Conservation (phyloP, 129 eudicot species). For the Tanacetum coccineum region DNA sequence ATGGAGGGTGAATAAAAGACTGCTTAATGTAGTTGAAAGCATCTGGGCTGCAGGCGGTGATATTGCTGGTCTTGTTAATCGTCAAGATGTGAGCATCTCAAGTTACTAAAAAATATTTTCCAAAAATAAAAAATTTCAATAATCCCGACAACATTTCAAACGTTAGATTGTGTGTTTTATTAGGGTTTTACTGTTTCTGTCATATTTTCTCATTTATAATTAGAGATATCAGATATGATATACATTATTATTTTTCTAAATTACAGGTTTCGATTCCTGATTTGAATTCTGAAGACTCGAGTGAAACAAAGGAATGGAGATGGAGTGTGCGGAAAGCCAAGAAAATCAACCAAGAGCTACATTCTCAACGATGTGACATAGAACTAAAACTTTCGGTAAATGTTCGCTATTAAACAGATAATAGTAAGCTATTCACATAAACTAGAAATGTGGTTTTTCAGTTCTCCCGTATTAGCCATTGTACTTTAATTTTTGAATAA, state of each 20-base stretch:
- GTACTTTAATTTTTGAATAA: no score
- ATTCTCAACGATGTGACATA: constrained; percentile 82
- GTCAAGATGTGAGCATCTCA: constrained; percentile 69
- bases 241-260: neutral
- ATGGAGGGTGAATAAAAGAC: constrained; percentile 85
- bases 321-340: constrained; percentile 74
- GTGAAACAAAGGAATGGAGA: constrained; percentile 65
- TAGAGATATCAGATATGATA: neutral
- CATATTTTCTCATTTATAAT: neutral
- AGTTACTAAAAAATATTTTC: constrained; percentile 1
- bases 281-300: constrained; percentile 50
- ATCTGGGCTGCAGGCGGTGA: constrained; percentile 91
- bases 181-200: neutral
- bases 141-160: neutral
- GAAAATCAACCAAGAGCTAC: constrained; percentile 80
- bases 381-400: constrained; percentile 90
- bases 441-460: no score
- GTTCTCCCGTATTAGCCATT: no score
- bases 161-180: neutral
- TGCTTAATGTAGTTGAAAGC: constrained; percentile 74
- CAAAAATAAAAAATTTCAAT: neutral
- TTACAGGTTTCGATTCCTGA: constrained; percentile 78
- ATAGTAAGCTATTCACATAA: no score
- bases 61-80: constrained; percentile 74
- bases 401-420: neutral